Percentiles rank a stretch among this genome's conserved stretches.
phyloP scores from a whole-genome alignment of 352 stramenopile species.

The Aphanomyces invadans region DNA sequence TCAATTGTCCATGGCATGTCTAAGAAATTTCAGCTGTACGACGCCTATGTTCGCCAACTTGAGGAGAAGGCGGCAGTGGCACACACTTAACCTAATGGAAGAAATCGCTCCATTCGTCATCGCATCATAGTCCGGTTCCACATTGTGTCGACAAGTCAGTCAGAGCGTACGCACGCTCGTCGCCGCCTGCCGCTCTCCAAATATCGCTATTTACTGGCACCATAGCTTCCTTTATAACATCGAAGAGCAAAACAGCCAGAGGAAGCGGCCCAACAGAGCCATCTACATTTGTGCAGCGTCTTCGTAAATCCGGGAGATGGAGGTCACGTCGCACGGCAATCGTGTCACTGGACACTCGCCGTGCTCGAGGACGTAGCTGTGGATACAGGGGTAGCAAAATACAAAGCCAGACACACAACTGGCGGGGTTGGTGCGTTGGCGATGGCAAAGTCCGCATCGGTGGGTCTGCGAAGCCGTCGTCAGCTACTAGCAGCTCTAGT shows the following conservation, averaged over 20 bases:
- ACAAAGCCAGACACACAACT: constrained; percentile 68
- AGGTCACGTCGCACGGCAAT: constrained; percentile 52
- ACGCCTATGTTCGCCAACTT: neutral
- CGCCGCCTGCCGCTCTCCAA: too few relatives aligned
- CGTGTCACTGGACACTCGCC: constrained; percentile 70
- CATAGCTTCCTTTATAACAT: too few relatives aligned
- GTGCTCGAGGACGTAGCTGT: constrained; percentile 58
- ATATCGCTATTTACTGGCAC: too few relatives aligned
- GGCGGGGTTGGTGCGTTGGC: constrained; percentile 62
- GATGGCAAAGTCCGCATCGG: constrained; percentile 64
- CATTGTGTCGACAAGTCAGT: too few relatives aligned
- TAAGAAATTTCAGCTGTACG: constrained; percentile 24
- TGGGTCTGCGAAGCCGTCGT: constrained; percentile 37
- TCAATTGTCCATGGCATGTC: constrained; percentile 9
- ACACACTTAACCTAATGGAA: neutral
- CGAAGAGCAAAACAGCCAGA: too few relatives aligned
- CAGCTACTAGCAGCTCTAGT: constrained; percentile 39
- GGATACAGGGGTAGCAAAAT: constrained; percentile 81
- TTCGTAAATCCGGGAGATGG: constrained; percentile 80
- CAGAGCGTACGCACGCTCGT: too few relatives aligned
- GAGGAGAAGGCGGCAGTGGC: neutral
- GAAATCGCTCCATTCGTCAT: too few relatives aligned
- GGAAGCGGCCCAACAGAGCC: too few relatives aligned
- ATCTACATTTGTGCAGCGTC: constrained; percentile 31
- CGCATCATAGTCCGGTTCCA: too few relatives aligned